Evolutionary conservation across 371 early-diverging fungal genomes (phyloP).

Genomic region (Mucor circinelloides): DNA sequence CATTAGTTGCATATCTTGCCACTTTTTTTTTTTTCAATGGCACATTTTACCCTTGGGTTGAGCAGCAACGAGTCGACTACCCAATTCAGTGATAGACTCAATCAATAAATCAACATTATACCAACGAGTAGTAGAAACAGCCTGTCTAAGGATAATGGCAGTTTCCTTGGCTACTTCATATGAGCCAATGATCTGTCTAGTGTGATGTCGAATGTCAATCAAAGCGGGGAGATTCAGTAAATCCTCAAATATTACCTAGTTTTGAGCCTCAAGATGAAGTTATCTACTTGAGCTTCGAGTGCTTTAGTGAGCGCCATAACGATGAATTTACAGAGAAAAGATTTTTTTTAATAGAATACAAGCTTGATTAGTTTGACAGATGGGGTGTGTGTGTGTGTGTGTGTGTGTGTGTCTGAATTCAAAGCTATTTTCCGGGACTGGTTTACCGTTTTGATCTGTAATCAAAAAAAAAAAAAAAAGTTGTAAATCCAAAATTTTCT

Average conservation of each 20-base stretch:
- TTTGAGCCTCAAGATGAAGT: constrained; percentile 56
- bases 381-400: background rate
- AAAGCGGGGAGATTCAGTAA: background rate
- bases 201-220: background rate
- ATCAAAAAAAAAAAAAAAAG: background rate
- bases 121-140: constrained; percentile 79
- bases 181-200: constrained; percentile 78
- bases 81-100: constrained; percentile 68
- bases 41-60: constrained; percentile 73
- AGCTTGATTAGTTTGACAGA: background rate
- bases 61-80: constrained; percentile 69
- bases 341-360: background rate
- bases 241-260: constrained; percentile 43
- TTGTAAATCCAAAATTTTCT: background rate
- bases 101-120: constrained; percentile 62
- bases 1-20: background rate
- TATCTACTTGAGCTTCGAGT: constrained; percentile 50
- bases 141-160: constrained; percentile 75
- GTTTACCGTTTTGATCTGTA: background rate
- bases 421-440: background rate
- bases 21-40: background rate
- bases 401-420: background rate
- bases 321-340: background rate
- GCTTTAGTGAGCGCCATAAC: constrained; percentile 32
- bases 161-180: constrained; percentile 81